These are phyloP conservation scores for Ophiostoma novo-ulmi DNA, from an alignment of 2,329 filamentous ascomycete species.

Conservation along the genomic window DNA sequence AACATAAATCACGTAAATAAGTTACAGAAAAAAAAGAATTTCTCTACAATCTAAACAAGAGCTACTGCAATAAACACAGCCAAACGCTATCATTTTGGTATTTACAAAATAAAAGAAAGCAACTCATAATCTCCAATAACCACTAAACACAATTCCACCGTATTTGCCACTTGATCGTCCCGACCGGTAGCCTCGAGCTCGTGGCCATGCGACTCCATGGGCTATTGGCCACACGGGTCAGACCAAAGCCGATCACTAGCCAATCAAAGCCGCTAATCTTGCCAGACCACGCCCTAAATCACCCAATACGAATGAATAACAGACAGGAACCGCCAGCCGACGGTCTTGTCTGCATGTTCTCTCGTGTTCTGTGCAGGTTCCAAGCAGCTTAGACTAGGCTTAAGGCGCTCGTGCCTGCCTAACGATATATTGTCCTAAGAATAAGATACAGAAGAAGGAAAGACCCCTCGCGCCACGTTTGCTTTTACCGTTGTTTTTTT, in stretches of 20 bases:
- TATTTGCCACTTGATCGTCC: too few species aligned
- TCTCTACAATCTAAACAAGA: too few species aligned
- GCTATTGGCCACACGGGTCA: neutral
- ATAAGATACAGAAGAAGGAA: neutral
- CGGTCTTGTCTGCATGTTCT: neutral
- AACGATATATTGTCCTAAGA: neutral
- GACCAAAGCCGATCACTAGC: neutral
- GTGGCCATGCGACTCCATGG: neutral
- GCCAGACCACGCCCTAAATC: neutral
- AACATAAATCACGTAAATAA: too few species aligned
- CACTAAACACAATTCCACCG: too few species aligned
- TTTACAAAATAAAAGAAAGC: too few species aligned
- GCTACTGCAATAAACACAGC: too few species aligned
- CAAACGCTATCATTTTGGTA: too few species aligned
- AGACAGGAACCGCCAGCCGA: slow-evolving; percentile 10
- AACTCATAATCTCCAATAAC: neutral
- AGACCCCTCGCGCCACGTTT: neutral
- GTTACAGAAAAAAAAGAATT: too few species aligned
- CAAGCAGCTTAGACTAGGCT: neutral
- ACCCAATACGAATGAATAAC: neutral
- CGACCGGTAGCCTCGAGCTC: neutral
- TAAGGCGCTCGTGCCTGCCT: neutral
- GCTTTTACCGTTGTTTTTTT: neutral
- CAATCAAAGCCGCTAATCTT: neutral
- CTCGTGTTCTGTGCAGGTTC: slow-evolving; percentile 4